Base-by-base conservation (phyloP, 1,139 yeast species). In the Citeromyces hawaiiensis region DNA sequence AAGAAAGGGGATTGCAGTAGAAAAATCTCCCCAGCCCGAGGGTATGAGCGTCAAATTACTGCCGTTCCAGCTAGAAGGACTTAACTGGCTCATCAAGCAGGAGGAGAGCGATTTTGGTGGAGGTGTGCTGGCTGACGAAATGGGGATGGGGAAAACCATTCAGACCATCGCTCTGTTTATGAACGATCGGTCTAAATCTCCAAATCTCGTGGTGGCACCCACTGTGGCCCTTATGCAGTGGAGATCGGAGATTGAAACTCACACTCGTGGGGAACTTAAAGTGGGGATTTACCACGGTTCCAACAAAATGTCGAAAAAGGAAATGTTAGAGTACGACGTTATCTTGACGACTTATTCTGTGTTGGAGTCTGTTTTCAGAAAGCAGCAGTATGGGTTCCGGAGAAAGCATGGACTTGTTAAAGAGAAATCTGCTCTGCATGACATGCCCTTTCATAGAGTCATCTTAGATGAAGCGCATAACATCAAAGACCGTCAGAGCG, bases 131-230 rank as follows among this genome's bases (percentile, higher is more conserved):
- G 98, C 98, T 2, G 99, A 91, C 61, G 99, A 91, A 59, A 91
- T 91, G 98, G 98, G 98, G 38, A 88, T 91, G 97, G 98, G 98
- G 48, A 91, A 91, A 54, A 91, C 98, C 1, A 87, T 91, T 39
- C 98, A 91, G 59, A 86, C 95, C 21, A 88, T 91, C 45, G 91
- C 94, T 0, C 61, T 91, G 40, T 74, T 91, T 54, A 74, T 87
- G 76, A 58, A 70, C 39, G 96, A 88, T 55, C 47, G 60, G 17
- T 51, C 64, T 0, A 76, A 76, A 48, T 63, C 75, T 14, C 96
- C 97, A 2, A 83, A 82, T 47, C 63, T 91, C 45, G 97, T 91
- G 8, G 82, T 91, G 19, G 97, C 97, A 0, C 99, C 99, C 0
- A 88, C 98, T 0, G 98, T 91, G 11, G 98, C 98, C 1, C 64